Base-by-base conservation (phyloP, 306 rosid genomes). In the Psophocarpus tetragonolobus region DNA sequence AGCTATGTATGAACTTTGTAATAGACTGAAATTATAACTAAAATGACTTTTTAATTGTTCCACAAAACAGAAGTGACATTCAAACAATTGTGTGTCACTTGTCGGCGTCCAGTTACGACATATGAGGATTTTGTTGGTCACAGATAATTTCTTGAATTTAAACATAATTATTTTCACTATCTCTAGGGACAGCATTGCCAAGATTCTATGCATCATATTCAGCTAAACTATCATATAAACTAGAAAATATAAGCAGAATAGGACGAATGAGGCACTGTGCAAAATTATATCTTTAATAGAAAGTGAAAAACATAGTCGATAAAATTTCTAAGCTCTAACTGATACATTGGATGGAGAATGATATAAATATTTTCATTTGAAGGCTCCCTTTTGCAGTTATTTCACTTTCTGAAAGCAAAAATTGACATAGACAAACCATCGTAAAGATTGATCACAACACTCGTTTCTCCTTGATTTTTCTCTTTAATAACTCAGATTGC, bases 361-460 rank as follows among this genome's bases (percentile, higher is more conserved):
- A 27, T 33, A 27, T 29, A 29, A 8, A 7, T 15, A 8, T 1
- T 7, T 45, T 70, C 44, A 48, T 70, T 48, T 30, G 27, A 70
- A 47, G 39, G 38, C 62, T 47, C 61, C 44, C 42, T 70, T 45
- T 45, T 69, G 60, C 33, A 29, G 33, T 44, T 68, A 68, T 47
- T 30, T 70, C 44, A 15, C 42, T n/a, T 23, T 29, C 75, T 30
- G 47, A 29, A 29, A 24, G 75, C 75, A 48, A 18, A 71, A 50
- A 17, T 70, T 47, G 44, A 27, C 42, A 15, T 8, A 36, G 54
- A 32, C 36, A n/a, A n/a, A 4, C 9, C 74, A 48, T 47, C 12
- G 17, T 29, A 47, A 30, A 58, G 65, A 58, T 12, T 58, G 65
- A 26, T 57, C 38, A 26, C 73, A 26, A 42, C 57, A 44, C 6